A percentile compares a stretch with the other conserved stretches of the same genome.
Conservation (phyloP, 257 asterid genomes). For the Nicotiana benthamiana region DNA sequence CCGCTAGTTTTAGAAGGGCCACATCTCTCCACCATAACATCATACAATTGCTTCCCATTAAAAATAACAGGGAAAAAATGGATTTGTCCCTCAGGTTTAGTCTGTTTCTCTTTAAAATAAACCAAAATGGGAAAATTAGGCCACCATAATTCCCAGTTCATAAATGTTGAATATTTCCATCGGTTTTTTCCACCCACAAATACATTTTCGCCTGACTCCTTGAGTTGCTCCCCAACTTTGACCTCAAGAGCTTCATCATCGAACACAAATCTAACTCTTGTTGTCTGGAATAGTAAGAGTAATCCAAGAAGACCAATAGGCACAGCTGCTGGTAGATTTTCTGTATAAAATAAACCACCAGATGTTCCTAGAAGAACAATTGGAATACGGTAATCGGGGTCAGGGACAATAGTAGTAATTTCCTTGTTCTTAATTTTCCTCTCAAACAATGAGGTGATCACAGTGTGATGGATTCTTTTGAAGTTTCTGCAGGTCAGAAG, state of each 20-base stretch:
- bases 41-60: constrained; percentile 87
- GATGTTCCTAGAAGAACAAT: constrained; percentile 68
- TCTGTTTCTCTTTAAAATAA: constrained; percentile 85
- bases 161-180: constrained; percentile 84
- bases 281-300: constrained; percentile 81
- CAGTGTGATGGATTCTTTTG: constrained; percentile 23
- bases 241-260: constrained; percentile 88
- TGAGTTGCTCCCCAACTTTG: constrained; percentile 69
- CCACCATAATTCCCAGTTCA: constrained; percentile 99
- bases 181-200: constrained; percentile 92
- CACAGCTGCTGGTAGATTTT: constrained; percentile 69
- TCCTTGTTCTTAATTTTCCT: constrained; percentile 36
- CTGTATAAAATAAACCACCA: constrained; percentile 57
- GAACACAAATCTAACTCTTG: constrained; percentile 87
- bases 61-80: constrained; percentile 92
- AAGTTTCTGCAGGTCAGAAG: constrained; percentile 11
- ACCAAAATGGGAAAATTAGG: constrained; percentile 84
- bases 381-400: constrained; percentile 84
- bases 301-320: constrained; percentile 86
- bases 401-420: constrained; percentile 65
- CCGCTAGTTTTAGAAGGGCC: constrained; percentile 85
- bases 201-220: constrained; percentile 82
- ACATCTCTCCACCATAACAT: constrained; percentile 85
- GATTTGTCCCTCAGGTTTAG: constrained; percentile 79
- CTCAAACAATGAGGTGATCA: constrained; percentile 52